phyloP scores from a whole-genome alignment of 257 asterid genomes.

The Przewalskia tangutica region DNA sequence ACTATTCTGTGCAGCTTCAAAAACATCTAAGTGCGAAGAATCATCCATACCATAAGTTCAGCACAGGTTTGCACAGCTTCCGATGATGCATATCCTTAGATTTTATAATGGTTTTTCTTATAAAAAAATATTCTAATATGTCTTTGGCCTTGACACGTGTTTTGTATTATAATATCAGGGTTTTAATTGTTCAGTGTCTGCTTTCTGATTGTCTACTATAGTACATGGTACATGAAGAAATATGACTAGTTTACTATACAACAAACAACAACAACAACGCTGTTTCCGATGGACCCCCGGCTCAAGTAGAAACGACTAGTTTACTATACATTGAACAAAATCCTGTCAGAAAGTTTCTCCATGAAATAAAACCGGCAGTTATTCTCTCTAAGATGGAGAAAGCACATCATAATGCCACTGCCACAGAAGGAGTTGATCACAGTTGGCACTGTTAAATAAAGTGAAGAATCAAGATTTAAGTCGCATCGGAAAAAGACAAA shows the following conservation, averaged over 20 bases:
- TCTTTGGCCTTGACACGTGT: background rate
- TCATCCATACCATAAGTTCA: constrained; percentile 93
- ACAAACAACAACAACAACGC: too few relatives aligned
- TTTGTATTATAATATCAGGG: background rate
- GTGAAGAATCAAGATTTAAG: background rate
- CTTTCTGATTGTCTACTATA: background rate
- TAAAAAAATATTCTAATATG: background rate
- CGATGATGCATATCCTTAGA: constrained; percentile 2
- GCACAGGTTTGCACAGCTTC: constrained; percentile 60
- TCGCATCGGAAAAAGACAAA: background rate
- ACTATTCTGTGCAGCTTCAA: constrained; percentile 58
- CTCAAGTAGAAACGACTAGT: background rate
- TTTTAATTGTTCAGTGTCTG: background rate
- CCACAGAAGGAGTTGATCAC: background rate
- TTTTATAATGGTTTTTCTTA: background rate
- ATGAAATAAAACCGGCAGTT: constrained; percentile 1
- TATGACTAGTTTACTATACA: background rate
- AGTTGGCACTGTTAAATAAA: background rate
- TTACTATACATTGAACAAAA: background rate
- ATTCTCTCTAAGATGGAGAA: background rate
- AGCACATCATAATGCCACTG: background rate
- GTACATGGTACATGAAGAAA: background rate
- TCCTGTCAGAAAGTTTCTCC: background rate
- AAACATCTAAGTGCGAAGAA: constrained; percentile 65
- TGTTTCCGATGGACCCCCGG: too few relatives aligned